Evolutionary conservation across 345 rosid species (phyloP), one percentile per base, ranked within the genome.

Genomic region (Limnanthes douglasii): DNA sequence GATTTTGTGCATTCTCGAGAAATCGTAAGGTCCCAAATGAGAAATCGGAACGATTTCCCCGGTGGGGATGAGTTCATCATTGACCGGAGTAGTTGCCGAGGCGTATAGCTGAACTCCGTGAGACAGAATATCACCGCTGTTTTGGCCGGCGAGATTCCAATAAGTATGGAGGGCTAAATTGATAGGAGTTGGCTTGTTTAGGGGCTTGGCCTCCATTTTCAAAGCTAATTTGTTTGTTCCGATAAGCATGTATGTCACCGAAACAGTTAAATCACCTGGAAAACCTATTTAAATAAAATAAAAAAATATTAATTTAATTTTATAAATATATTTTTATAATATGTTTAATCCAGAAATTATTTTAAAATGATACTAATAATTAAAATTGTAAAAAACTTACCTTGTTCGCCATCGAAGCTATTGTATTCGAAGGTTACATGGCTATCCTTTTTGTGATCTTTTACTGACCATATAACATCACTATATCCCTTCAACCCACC

Each of bases 111-210:
- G 75, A 54, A 90, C 34, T 2, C 55, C 45, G 57, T 90, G 75
- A 11, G 69, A 60, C 15, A 90, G 66, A 37, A 90, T 70, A 39
- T 54, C 50, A 3, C 92, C 92, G 28, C 82, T 72, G 42, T 38
- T 43, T 41, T 90, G 88, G 16, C 84, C 64, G 4, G 48, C 68
- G 8, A 90, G 94, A 51, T 90, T 80, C 86, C 95, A 90, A 38
- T 90, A 80, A 3, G 71, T 62, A 31, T 84, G 95, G 29, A 65
- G 60, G 1, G 92, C 95, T 28, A 90, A 20, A 56, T 90, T 77
- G 37, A 90, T 73, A 0, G 94, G 95, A 13, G 95, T 74, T 0
- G 79, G 27, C 59, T 64, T 66, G 64, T 59, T 49, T 0, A 61
- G 39, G 11, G 95, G 63, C 30, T 45, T 66, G n/a, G 86, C 92